Percentiles rank a stretch among this genome's conserved stretches.
phyloP scores from a whole-genome alignment of 495 filamentous ascomycete genomes.

The Filosporella fistucella region DNA sequence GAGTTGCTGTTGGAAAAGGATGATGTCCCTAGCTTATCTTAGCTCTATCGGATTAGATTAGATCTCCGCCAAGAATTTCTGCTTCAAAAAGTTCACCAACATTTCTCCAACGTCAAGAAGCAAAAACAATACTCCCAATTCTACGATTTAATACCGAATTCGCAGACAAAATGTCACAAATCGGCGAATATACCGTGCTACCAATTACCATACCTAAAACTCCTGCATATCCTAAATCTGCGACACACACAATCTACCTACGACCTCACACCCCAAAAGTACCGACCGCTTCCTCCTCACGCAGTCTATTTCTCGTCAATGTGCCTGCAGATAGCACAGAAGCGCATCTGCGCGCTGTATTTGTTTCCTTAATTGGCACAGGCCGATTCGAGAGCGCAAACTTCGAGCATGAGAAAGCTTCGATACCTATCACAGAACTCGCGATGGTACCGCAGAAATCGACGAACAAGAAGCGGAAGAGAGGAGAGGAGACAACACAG shows the following conservation, averaged over 20 bases:
- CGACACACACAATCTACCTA: conserved; percentile 81
- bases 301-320: conserved; percentile 84
- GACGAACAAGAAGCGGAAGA: conserved; percentile 64
- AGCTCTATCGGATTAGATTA: conserved; percentile 20
- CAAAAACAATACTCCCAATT: not conserved
- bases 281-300: conserved; percentile 62
- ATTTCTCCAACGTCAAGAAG: not conserved
- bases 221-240: conserved; percentile 51
- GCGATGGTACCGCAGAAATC: conserved; percentile 34
- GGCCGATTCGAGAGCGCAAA: conserved; percentile 70
- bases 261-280: conserved; percentile 75
- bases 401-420: conserved; percentile 53
- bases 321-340: conserved; percentile 81
- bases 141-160: conserved; percentile 6
- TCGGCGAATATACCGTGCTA: conserved; percentile 45
- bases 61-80: conserved; percentile 16
- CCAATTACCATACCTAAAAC: conserved; percentile 57
- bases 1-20: conserved; percentile 19
- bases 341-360: conserved; percentile 67
- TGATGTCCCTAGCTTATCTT: not conserved
- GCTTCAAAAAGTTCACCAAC: conserved; percentile 13
- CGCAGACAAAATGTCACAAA: conserved; percentile 12
- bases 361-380: conserved; percentile 62
- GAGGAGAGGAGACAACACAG: conserved; percentile 43
- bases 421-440: conserved; percentile 26